A percentile compares a stretch with the other conserved stretches of the same genome.
phyloP scores from a whole-genome alignment of 1,284 basidiomycete species.

The Chalciporus sp. region DNA sequence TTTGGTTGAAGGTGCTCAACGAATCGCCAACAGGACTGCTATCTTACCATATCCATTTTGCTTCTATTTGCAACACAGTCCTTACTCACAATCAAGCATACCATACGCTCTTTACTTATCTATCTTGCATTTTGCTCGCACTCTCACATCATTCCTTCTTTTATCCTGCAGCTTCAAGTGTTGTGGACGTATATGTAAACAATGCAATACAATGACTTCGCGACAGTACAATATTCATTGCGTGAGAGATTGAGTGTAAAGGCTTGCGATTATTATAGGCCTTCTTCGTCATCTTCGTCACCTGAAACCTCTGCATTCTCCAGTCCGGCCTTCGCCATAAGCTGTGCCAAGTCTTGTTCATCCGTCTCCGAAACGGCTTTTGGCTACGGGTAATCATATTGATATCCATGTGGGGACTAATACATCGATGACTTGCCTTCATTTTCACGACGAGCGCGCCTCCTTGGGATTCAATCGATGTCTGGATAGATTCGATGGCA shows the following conservation, averaged over 20 bases:
- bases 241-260: too few relatives aligned
- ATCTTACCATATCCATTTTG: neutral
- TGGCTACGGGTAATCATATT: conserved; percentile 53
- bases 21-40: neutral
- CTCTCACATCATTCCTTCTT: neutral
- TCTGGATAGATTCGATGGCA: conserved; percentile 89
- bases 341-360: conserved; percentile 91
- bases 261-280: neutral
- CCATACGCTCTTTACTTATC: neutral
- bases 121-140: neutral
- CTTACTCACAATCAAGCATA: neutral
- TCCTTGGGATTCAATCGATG: conserved; percentile 81
- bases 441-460: conserved; percentile 94
- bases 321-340: conserved; percentile 90
- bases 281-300: conserved; percentile 86
- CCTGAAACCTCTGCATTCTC: conserved; percentile 96
- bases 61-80: neutral
- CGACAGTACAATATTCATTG: too few relatives aligned
- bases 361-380: conserved; percentile 97
- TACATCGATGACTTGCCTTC: conserved; percentile 62
- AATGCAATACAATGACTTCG: neutral
- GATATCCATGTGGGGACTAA: neutral
- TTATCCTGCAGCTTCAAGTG: neutral
- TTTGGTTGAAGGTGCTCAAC: too few relatives aligned
- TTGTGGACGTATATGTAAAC: neutral